Percentiles rank a stretch among this genome's conserved stretches.
Conservation (phyloP, 257 asterid species). For the Solanum bukasovii region DNA sequence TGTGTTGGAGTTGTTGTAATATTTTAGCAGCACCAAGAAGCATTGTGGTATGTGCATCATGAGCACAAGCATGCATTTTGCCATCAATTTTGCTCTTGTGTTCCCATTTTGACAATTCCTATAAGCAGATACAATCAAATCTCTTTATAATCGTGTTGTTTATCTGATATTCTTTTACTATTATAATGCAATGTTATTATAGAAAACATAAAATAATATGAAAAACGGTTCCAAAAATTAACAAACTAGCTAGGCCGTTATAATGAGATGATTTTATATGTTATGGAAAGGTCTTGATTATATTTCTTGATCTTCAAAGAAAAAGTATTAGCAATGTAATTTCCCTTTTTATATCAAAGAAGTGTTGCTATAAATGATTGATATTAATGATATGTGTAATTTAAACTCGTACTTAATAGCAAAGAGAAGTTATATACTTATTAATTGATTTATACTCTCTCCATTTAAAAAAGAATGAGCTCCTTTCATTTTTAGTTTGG, state of each 20-base stretch:
- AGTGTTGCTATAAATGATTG: not conserved
- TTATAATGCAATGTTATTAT: too few relatives aligned
- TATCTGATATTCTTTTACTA: too few relatives aligned
- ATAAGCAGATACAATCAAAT: not conserved
- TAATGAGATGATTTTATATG: not conserved
- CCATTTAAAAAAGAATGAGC: too few relatives aligned
- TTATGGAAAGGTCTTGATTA: not conserved
- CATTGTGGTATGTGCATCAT: constrained; percentile 20
- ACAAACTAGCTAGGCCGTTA: not conserved
- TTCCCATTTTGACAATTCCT: constrained; percentile 16
- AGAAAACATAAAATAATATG: too few relatives aligned
- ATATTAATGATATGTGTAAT: too few relatives aligned
- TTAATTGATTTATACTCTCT: too few relatives aligned
- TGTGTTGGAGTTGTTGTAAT: constrained; percentile 4
- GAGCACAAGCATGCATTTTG: constrained; percentile 27
- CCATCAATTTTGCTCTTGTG: constrained; percentile 19
- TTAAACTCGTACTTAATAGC: too few relatives aligned
- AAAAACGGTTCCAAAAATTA: not conserved
- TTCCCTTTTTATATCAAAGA: not conserved
- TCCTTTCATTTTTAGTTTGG: too few relatives aligned
- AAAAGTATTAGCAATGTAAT: not conserved
- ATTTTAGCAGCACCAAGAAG: constrained; percentile 22
- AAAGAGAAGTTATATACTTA: too few relatives aligned
- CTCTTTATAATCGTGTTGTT: not conserved
- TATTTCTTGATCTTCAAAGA: not conserved